Conservation (phyloP, 495 filamentous ascomycete species). For the Astrothelium macrocarpum region DNA sequence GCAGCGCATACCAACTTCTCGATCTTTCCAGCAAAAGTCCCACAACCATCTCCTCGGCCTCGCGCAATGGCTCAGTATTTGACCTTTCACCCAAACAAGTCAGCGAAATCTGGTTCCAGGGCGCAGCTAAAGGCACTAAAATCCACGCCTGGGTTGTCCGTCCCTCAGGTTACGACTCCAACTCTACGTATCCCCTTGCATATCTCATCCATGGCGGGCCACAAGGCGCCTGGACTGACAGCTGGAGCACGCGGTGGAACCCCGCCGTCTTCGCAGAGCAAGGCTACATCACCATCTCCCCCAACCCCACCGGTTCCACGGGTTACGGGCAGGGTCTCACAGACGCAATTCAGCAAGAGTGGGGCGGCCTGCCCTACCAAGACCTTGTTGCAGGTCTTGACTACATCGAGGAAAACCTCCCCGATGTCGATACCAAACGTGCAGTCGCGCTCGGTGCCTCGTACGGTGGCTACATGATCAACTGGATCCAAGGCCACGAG, state of each 20-base stretch:
- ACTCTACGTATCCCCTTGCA: slow-evolving; percentile 42
- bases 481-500: slow-evolving; percentile 48
- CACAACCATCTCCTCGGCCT: slow-evolving; percentile 31
- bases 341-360: slow-evolving; percentile 40
- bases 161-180: slow-evolving; percentile 37
- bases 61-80: slow-evolving; percentile 58
- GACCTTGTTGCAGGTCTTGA: slow-evolving; percentile 45
- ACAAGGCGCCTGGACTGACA: slow-evolving; percentile 40
- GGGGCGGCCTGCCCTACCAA: slow-evolving; percentile 47
- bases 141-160: slow-evolving; percentile 53
- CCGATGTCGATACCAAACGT: slow-evolving; percentile 40
- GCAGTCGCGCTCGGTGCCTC: slow-evolving; percentile 43
- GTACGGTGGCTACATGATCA: slow-evolving; percentile 48
- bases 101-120: slow-evolving; percentile 33
- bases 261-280: slow-evolving; percentile 46
- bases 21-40: slow-evolving; percentile 10
- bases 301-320: slow-evolving; percentile 44
- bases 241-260: slow-evolving; percentile 45
- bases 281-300: slow-evolving; percentile 47
- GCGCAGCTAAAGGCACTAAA: slow-evolving; percentile 23
- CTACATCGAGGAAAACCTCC: slow-evolving; percentile 40
- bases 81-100: slow-evolving; percentile 41
- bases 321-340: slow-evolving; percentile 42
- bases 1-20: slow-evolving; percentile 26
- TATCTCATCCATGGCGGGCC: slow-evolving; percentile 47